A percentile compares a stretch with the other conserved stretches of the same genome.
Conservation (phyloP, 441 rosid species). For the Breynia disticha region DNA sequence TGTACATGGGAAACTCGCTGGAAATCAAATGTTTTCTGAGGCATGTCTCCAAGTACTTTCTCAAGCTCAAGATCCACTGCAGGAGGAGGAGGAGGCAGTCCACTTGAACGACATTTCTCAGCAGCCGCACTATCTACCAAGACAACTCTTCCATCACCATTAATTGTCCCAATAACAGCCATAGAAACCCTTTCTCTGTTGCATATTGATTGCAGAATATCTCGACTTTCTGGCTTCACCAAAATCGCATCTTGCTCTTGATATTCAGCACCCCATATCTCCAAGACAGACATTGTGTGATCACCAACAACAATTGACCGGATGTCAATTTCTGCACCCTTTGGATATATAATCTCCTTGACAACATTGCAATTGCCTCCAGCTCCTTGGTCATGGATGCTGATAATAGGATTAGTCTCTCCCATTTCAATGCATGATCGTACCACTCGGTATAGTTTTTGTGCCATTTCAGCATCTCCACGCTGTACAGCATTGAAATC, state of each 20-base stretch:
- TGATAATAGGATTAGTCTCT: slow-evolving; percentile 77
- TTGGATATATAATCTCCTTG: slow-evolving; percentile 85
- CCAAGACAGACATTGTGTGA: slow-evolving; percentile 89
- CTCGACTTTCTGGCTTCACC: slow-evolving; percentile 75
- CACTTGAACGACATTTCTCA: slow-evolving; percentile 38
- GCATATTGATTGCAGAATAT: slow-evolving; percentile 64
- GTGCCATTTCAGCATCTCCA: slow-evolving; percentile 98
- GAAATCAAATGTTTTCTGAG: slow-evolving; percentile 78
- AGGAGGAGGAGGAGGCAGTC: slow-evolving; percentile 72
- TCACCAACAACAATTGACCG: slow-evolving; percentile 82
- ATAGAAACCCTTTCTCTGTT: slow-evolving; percentile 87
- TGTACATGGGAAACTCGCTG: slow-evolving; percentile 33
- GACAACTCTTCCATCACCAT: slow-evolving; percentile 66
- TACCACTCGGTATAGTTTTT: slow-evolving; percentile 80
- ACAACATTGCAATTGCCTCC: slow-evolving; percentile 98
- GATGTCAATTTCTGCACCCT: slow-evolving; percentile 87
- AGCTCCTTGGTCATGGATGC: slow-evolving; percentile 98
- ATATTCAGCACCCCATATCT: slow-evolving; percentile 99
- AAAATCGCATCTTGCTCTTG: slow-evolving; percentile 98
- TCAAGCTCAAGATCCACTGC: slow-evolving; percentile 91
- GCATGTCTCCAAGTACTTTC: slow-evolving; percentile 97
- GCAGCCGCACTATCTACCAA: slow-evolving; percentile 60
- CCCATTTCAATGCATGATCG: slow-evolving; percentile 95
- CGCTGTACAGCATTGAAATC: slow-evolving; percentile 97
- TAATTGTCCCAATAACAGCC: slow-evolving; percentile 85